phyloP scores from a whole-genome alignment of 1,284 basidiomycete genomes.

The Malassezia caprae region DNA sequence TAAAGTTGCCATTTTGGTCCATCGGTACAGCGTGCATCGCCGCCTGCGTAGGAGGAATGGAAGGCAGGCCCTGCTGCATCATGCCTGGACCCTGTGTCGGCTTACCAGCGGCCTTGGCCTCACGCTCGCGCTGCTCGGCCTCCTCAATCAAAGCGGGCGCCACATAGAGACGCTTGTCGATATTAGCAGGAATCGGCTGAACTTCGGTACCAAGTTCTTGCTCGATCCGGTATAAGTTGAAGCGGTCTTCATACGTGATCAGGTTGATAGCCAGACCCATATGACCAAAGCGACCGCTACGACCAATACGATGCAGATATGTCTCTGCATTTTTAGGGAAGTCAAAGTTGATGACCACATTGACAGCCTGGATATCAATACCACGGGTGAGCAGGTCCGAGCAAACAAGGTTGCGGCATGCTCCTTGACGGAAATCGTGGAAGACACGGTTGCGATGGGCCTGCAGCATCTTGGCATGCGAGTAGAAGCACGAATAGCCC shows the following conservation, averaged over 20 bases:
- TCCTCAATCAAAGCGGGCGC: slow-evolving; percentile 42
- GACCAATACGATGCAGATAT: slow-evolving; percentile 93
- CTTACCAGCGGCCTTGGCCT: slow-evolving; percentile 8
- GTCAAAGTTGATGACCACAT: slow-evolving; percentile 99
- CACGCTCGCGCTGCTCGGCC: slow-evolving; percentile 19
- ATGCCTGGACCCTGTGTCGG: slow-evolving; percentile 20
- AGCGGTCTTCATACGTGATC: slow-evolving; percentile 75
- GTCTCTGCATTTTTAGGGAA: slow-evolving; percentile 98
- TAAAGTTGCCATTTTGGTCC: slow-evolving; percentile 43
- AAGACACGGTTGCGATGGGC: slow-evolving; percentile 97
- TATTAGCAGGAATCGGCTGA: slow-evolving; percentile 79
- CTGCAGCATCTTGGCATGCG: slow-evolving; percentile 98
- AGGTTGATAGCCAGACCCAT: slow-evolving; percentile 93
- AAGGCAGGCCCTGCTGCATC: slow-evolving; percentile 42
- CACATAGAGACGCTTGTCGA: slow-evolving; percentile 78
- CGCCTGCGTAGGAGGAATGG: slow-evolving; percentile 47
- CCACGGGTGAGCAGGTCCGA: slow-evolving; percentile 87
- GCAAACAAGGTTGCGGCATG: slow-evolving; percentile 96
- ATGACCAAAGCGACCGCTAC: slow-evolving; percentile 93
- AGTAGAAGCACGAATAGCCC: slow-evolving; percentile 99
- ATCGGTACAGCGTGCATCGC: slow-evolving; percentile 44
- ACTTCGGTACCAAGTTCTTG: slow-evolving; percentile 98
- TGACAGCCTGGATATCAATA: slow-evolving; percentile 98
- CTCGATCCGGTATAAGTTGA: slow-evolving; percentile 95
- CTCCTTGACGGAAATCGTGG: slow-evolving; percentile 97